phyloP scores from a whole-genome alignment of 2,329 filamentous ascomycete genomes.

The Aspergillus terreus region DNA sequence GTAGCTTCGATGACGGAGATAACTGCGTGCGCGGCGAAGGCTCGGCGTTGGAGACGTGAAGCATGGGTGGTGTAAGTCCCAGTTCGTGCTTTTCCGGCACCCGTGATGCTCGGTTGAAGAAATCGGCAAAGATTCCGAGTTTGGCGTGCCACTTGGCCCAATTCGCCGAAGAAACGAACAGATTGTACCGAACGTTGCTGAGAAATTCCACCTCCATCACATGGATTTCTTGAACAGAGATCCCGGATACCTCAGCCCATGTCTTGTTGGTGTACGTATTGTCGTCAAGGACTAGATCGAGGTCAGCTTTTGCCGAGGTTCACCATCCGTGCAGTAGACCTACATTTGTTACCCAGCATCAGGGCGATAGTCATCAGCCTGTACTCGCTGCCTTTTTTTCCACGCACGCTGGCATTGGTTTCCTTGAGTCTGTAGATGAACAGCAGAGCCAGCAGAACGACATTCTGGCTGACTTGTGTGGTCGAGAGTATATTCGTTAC shows the following conservation, averaged over 20 bases:
- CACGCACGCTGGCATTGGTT: conserved; percentile 82
- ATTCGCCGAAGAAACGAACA: conserved; percentile 79
- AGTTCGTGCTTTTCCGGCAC: conserved; percentile 39
- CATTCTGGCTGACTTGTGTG: conserved; percentile 94
- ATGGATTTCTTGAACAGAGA: conserved; percentile 91
- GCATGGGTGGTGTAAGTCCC: conserved; percentile 23
- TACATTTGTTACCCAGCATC: conserved; percentile 97
- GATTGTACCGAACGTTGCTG: conserved; percentile 94
- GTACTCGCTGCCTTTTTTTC: conserved; percentile 90
- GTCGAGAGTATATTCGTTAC: conserved; percentile 85
- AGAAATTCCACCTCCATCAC: conserved; percentile 99
- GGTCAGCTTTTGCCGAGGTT: conserved; percentile 18
- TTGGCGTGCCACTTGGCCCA: conserved; percentile 87
- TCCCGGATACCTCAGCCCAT: conserved; percentile 95
- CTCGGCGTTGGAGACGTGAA: conserved; percentile 32
- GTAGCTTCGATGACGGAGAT: conserved; percentile 30
- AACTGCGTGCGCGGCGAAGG: conserved; percentile 27
- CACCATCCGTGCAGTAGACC: conserved; percentile 4
- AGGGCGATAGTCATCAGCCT: conserved; percentile 87
- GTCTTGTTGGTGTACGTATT: conserved; percentile 99
- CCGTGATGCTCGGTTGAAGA: conserved; percentile 67
- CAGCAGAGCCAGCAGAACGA: conserved; percentile 81
- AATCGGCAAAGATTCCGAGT: conserved; percentile 76
- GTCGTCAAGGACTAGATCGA: conserved; percentile 73
- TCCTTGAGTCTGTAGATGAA: conserved; percentile 94